phyloP scores from a whole-genome alignment of 345 rosid genomes.

The Toxicodendron radicans region DNA sequence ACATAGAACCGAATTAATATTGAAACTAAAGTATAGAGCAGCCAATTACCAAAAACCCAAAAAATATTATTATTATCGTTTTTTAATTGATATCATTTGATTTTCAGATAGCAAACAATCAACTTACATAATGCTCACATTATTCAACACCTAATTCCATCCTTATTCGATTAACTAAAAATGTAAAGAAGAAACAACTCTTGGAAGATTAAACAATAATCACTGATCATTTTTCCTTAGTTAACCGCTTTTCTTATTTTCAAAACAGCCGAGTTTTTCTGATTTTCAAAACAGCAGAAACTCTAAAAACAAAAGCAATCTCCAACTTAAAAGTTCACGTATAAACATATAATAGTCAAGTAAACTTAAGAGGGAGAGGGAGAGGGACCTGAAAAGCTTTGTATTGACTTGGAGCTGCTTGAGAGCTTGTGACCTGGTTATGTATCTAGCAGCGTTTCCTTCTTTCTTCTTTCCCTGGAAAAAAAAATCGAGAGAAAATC shows the following conservation, averaged over 20 bases:
- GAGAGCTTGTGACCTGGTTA: slow-evolving; percentile 86
- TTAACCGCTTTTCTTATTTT: neutral
- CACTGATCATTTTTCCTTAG: neutral
- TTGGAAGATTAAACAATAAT: neutral
- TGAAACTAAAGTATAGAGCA: no score
- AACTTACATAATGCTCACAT: neutral
- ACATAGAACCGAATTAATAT: neutral
- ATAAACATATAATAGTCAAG: neutral
- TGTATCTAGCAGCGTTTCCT: slow-evolving; percentile 85
- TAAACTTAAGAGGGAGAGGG: neutral
- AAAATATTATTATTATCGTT: no score
- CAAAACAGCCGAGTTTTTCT: neutral
- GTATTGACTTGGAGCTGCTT: slow-evolving; percentile 78
- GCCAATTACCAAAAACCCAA: no score
- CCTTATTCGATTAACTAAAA: neutral
- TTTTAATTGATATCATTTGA: neutral
- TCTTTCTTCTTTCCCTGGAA: slow-evolving; percentile 94
- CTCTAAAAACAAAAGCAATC: neutral
- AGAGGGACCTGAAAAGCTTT: slow-evolving; percentile 62
- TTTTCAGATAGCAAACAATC: neutral
- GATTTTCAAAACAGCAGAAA: neutral
- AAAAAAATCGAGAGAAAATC: slow-evolving; percentile 5
- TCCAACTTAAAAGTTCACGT: neutral
- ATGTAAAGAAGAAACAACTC: neutral
- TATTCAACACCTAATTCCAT: neutral